Evolutionary conservation across 228 moss, liverwort and hornwort genomes (phyloP), one percentile per base, ranked within the genome.

Genomic region (Sphagnum magellanicum): DNA sequence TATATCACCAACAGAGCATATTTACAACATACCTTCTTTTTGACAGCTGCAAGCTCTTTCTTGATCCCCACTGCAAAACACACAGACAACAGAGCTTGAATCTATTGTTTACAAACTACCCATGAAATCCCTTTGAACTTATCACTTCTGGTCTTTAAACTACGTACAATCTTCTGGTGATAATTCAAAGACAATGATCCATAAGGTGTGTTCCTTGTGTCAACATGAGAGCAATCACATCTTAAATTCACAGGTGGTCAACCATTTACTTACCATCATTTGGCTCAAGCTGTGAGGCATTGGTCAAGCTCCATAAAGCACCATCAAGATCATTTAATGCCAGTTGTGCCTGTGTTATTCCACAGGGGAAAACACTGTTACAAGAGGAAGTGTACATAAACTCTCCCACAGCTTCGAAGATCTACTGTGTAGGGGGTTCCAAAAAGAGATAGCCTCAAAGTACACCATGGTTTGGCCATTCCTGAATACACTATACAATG

Each of bases 231-330:
- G 32, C 32, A 55, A 48, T 32, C 32, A 32, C 32, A 32, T 32
- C 32, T 32, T 32, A 32, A 32, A 55, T 8, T 8, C 1, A 55
- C 1, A 12, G 55, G 55, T 55, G 9, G 12, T 55, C 12, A 12
- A 55, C 1, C 8, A 55, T 5, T 6, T 5, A 4, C 16, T 3
- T 78, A 88, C 88, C 52, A 67, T 89, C 86, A 51, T 77, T 80
- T 47, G 88, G 86, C 73, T 86, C 86, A 66, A 89, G 80, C 51
- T 70, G 79, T 16, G 86, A 63, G 53, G 88, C 88, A 73, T 89
- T 89, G 49, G 88, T 80, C 70, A 77, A 72, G 60, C 85, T 89
- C 80, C 79, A 78, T 62, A 86, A 60, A 68, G 88, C 86, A 60
- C 82, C 75, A 59, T 89, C 88, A 51, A 85, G 74, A 71, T 89